Evolutionary conservation across 2,329 filamentous ascomycete genomes (phyloP).

Genomic region (Fusarium dimerum): DNA sequence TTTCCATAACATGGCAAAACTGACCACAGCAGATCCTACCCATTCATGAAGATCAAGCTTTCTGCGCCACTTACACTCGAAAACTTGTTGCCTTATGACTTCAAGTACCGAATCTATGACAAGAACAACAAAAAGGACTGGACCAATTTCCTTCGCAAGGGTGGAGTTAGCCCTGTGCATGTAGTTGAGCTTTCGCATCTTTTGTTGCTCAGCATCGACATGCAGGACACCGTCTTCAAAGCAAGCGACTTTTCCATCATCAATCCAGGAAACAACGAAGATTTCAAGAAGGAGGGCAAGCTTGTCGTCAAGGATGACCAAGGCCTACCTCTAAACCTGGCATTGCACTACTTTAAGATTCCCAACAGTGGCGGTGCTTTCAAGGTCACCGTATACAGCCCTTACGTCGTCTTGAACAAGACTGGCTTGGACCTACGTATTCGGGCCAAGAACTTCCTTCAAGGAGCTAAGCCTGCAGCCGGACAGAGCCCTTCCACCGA

Average conservation of each 20-base stretch:
- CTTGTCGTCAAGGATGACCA: constrained; percentile 83
- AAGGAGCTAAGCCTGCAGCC: constrained; percentile 79
- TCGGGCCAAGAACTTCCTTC: constrained; percentile 84
- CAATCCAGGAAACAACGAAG: constrained; percentile 83
- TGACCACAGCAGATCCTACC: constrained; percentile 66
- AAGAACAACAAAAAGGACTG: constrained; percentile 98
- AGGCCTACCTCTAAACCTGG: constrained; percentile 76
- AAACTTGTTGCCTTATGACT: constrained; percentile 93
- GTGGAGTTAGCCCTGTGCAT: constrained; percentile 94
- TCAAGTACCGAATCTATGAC: constrained; percentile 99
- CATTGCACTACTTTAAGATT: constrained; percentile 86
- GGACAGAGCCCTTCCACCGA: constrained; percentile 68
- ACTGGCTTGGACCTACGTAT: constrained; percentile 88
- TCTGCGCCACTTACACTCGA: constrained; percentile 93
- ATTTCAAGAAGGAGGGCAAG: constrained; percentile 81
- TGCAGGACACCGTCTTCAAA: constrained; percentile 95
- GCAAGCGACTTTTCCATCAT: constrained; percentile 97
- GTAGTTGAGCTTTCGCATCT: constrained; percentile 95
- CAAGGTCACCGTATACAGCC: constrained; percentile 91
- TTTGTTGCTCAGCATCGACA: constrained; percentile 86
- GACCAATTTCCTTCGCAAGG: constrained; percentile 97
- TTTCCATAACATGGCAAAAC: background rate
- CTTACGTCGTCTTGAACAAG: constrained; percentile 93
- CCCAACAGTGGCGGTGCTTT: constrained; percentile 94
- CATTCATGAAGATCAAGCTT: constrained; percentile 90